phyloP scores from a whole-genome alignment of 768 basidiomycete genomes.

The Russula virescens region DNA sequence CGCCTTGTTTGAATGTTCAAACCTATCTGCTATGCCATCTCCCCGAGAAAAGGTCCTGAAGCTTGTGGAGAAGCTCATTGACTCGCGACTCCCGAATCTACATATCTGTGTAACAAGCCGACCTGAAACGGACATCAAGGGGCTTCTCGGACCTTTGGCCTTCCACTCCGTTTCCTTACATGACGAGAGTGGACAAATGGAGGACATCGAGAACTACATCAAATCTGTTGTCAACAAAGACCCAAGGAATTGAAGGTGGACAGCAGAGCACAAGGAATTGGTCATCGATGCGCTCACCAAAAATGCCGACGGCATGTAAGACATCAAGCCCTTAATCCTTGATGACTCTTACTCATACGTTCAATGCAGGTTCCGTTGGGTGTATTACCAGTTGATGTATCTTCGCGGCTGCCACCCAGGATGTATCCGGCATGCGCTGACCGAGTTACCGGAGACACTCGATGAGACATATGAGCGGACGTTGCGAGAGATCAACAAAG shows the following conservation, averaged over 20 bases:
- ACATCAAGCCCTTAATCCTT: too few species aligned
- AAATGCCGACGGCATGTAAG: neutral
- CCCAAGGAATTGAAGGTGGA: too few species aligned
- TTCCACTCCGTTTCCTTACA: neutral
- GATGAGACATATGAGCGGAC: neutral
- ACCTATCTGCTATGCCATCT: neutral
- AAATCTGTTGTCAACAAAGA: too few species aligned
- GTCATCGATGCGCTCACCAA: neutral
- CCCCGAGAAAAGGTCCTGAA: neutral
- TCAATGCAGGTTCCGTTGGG: too few species aligned
- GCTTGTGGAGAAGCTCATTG: neutral
- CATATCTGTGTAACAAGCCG: neutral
- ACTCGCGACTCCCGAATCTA: neutral
- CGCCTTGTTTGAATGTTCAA: too few species aligned
- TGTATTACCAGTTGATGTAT: too few species aligned
- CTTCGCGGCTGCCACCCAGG: too few species aligned
- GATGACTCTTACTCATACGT: too few species aligned
- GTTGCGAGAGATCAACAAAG: too few species aligned
- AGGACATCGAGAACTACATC: neutral
- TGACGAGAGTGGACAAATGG: neutral
- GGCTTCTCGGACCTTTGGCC: neutral
- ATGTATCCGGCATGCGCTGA: neutral
- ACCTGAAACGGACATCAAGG: neutral
- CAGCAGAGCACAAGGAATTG: neutral
- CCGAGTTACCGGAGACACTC: neutral